Evolutionary conservation across 2,329 filamentous ascomycete genomes (phyloP), one percentile per base, ranked within the genome.

Genomic region (Fusarium xyrophilum): DNA sequence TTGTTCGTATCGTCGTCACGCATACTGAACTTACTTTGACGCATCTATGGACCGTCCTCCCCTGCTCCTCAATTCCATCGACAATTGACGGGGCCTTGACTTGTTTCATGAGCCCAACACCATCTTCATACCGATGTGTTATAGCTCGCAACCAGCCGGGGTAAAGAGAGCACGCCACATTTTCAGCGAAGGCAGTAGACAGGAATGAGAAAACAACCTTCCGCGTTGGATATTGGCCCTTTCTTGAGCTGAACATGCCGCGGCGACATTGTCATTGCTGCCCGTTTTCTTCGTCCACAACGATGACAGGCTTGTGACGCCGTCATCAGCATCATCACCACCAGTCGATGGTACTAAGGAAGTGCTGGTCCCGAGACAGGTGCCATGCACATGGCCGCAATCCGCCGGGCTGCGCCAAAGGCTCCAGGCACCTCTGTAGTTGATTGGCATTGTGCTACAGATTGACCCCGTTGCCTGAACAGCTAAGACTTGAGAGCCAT

Each of bases 141-240:
- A 8, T 14, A 35, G 17, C 30, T 25, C 32, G 30, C 8, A 23
- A 15, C 6, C 12, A n/a, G 12, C 7, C 21, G 17, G 9, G 13
- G 4, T 6, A 48, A 9, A 4, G 17, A 17, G 7, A 7, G n/a
- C 27, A 10, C 5, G 1, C 10, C 14, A 2, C n/a, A 8, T 17
- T 6, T 17, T 12, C 14, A 30, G 13, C 14, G 43, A 15, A 21
- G 13, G n/a, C n/a, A 17, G 27, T 12, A 30, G 27, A 46, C 3
- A 21, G 10, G 2, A 12, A 46, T 30, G n/a, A 30, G 12, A 2
- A 12, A 21, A 1, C 27, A 11, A 5, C 7, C 6, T n/a, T 11
- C n/a, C 5, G 12, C 6, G 13, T 28, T n/a, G 6, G 8, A n/a
- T 3, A 19, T 9, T 3, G 15, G 27, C 14, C 13, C 1, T 12